These are phyloP conservation scores for Colletotrichum karsti DNA, from an alignment of 2,329 filamentous ascomycete genomes.

Conservation along the genomic window DNA sequence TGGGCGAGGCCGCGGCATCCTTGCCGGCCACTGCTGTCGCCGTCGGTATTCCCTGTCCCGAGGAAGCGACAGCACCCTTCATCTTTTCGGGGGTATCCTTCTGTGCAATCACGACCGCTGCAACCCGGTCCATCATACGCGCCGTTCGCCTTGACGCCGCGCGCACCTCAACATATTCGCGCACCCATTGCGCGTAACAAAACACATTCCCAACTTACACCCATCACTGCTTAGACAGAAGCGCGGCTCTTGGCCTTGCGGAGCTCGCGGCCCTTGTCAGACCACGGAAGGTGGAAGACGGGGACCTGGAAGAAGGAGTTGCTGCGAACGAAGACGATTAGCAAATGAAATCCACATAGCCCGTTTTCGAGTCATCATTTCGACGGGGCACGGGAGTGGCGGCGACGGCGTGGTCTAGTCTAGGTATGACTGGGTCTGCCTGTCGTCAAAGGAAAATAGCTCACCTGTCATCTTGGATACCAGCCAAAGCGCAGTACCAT, in stretches of 20 bases:
- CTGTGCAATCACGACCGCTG: not conserved
- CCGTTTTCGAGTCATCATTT: not conserved
- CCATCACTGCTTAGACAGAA: not conserved
- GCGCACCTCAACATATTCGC: not conserved
- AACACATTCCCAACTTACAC: not conserved
- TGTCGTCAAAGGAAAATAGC: conserved; percentile 35
- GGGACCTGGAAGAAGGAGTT: conserved; percentile 91
- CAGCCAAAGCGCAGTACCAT: conserved; percentile 88
- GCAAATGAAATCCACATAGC: conserved; percentile 11
- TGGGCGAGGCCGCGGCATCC: not conserved
- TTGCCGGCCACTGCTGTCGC: not conserved
- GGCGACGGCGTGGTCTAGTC: not conserved
- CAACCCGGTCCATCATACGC: not conserved
- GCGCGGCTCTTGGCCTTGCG: conserved; percentile 61
- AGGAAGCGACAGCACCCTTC: not conserved
- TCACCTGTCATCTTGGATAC: conserved; percentile 77
- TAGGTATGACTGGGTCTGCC: not conserved
- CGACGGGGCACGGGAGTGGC: not conserved
- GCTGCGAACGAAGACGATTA: conserved; percentile 56
- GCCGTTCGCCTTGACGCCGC: not conserved
- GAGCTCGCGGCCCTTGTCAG: conserved; percentile 73
- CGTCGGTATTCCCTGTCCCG: not conserved
- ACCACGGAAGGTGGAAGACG: conserved; percentile 96
- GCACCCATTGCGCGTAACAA: not conserved
- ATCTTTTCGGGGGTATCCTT: not conserved